Base-by-base conservation (phyloP, 306 rosid genomes). In the Carpinus viminea region DNA sequence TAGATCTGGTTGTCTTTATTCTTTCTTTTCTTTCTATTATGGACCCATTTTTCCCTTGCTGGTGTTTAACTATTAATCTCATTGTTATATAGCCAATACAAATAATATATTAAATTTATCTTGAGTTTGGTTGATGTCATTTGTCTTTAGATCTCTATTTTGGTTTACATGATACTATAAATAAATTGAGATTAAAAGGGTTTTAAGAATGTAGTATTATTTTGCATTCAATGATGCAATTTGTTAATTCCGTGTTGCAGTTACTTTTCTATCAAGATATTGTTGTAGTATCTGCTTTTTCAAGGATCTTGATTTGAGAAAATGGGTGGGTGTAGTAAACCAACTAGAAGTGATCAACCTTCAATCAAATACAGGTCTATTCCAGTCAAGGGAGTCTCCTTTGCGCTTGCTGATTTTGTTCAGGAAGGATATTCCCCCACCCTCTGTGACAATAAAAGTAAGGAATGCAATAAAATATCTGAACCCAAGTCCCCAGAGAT, bases 311-410 rank as follows among this genome's bases (percentile, higher is more conserved):
- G 61, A 76, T 66, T 82, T 81, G 81, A 59, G 83, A 85, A 78
- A 73, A 92, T 94, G 98, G 84, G 85, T 72, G 88, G 86, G 78
- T 31, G 82, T 74, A 87, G 66, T 31, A 89, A 80, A 34, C 83
- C 69, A 8, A 83, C 74, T 6, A 82, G 85, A 76, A 80, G 74
- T 70, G 85, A 87, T 83, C 87, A 54, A 26, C 82, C 88, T 76
- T 94, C 93, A 5, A 84, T 91, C 83, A 92, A 88, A 52, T 86
- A 89, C 82, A 20, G 84, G 80, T 15, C 72, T 84, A 84, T 74
- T 80, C 84, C 81, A 73, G 79, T 79, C 31, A 76, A 79, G 74
- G 68, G 77, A 24, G 55, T 78, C 13, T 78, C 92, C 53, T 79
- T 74, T 72, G 78, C 87, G 77, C 77, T 80, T 71, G 81, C 73